phyloP scores from a whole-genome alignment of 1,139 yeast genomes.

The Pichia sp. region DNA sequence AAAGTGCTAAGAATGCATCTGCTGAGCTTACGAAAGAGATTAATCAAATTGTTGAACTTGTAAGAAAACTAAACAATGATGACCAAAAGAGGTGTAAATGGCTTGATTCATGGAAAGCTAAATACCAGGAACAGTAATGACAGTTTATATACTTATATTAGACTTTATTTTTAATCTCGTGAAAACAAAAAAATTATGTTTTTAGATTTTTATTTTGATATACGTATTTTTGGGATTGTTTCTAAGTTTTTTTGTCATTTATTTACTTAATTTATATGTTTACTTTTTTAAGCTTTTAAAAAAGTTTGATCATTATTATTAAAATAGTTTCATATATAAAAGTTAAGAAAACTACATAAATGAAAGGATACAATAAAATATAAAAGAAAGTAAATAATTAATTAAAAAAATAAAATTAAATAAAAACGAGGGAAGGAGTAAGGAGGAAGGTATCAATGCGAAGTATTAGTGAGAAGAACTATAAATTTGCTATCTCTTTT shows the following conservation, averaged over 20 bases:
- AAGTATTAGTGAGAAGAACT: too few species aligned
- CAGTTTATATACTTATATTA: too few species aligned
- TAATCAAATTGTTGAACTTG: slow-evolving; percentile 32
- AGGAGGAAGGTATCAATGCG: not conserved
- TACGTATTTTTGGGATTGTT: too few species aligned
- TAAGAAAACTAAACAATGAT: slow-evolving; percentile 35
- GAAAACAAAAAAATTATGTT: too few species aligned
- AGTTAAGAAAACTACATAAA: not conserved
- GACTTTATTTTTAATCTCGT: too few species aligned
- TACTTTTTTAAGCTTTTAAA: too few species aligned
- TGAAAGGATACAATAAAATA: not conserved
- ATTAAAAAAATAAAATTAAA: not conserved
- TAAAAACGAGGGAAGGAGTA: not conserved
- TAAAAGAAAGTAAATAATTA: not conserved
- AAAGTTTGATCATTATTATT: too few species aligned
- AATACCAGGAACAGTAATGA: slow-evolving; percentile 28
- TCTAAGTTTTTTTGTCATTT: too few species aligned
- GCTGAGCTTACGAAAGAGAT: slow-evolving; percentile 31
- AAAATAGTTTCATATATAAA: not conserved
- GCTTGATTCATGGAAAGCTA: slow-evolving; percentile 45
- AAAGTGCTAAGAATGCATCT: slow-evolving; percentile 30
- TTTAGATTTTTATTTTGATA: too few species aligned
- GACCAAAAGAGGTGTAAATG: slow-evolving; percentile 43
- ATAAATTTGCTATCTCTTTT: too few species aligned
- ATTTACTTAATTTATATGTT: too few species aligned